Evolutionary conservation across 192 early-diverging fungal genomes (phyloP).

Genomic region (Coemansia sp.): DNA sequence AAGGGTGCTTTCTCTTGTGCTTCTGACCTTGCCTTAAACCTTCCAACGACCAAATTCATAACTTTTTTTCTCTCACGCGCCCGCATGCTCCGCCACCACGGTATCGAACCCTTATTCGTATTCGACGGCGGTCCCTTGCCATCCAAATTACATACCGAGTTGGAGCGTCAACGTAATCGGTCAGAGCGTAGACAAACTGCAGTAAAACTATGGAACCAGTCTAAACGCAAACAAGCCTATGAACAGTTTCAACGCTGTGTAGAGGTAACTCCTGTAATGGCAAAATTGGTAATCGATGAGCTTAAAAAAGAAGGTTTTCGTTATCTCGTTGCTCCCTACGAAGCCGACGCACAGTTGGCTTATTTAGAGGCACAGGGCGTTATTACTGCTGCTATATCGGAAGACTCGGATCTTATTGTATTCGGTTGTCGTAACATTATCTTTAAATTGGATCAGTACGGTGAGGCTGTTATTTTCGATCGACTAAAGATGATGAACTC

Average conservation of each 20-base stretch:
- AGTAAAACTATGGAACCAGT: conserved; percentile 58
- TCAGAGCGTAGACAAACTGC: conserved; percentile 63
- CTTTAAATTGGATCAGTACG: conserved; percentile 80
- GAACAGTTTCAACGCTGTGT: conserved; percentile 76
- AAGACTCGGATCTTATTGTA: conserved; percentile 94
- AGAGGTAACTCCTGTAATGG: conserved; percentile 88
- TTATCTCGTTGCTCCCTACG: conserved; percentile 92
- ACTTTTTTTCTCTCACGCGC: conserved; percentile 79
- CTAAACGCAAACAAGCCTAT: conserved; percentile 65
- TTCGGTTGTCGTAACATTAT: conserved; percentile 89
- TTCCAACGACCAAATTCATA: conserved; percentile 82
- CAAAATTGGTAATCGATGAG: conserved; percentile 68
- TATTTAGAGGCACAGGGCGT: conserved; percentile 71
- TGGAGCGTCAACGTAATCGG: conserved; percentile 59
- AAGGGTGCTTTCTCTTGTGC: conserved; percentile 86
- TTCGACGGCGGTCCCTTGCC: conserved; percentile 95
- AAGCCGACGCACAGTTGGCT: conserved; percentile 96
- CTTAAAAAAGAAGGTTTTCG: conserved; percentile 66
- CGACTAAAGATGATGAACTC: conserved; percentile 57
- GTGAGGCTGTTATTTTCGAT: conserved; percentile 68
- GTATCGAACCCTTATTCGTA: conserved; percentile 82
- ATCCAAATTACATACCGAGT: conserved; percentile 77
- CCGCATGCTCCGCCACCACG: conserved; percentile 69
- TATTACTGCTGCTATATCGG: conserved; percentile 83
- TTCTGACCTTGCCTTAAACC: conserved; percentile 69